Conservation (phyloP, 148 eudicot species). For the Selenicereus undatus region DNA sequence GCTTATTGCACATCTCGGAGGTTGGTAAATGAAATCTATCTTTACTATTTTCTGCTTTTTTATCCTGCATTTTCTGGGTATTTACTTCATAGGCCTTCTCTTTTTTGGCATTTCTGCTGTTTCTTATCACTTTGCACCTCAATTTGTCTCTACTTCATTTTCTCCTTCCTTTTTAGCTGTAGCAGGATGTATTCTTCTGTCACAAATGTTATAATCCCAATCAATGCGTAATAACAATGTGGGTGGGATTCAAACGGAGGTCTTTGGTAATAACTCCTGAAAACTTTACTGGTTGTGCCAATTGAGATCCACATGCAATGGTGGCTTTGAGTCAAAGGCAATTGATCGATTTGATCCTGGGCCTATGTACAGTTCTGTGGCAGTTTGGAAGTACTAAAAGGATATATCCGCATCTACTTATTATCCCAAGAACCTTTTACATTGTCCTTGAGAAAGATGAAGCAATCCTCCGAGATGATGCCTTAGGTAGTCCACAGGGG, state of each 20-base stretch:
- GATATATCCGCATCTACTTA: neutral
- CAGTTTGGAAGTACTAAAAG: neutral
- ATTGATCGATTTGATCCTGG: neutral
- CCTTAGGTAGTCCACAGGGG: neutral
- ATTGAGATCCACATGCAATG: neutral
- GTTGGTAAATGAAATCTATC: constrained; percentile 33
- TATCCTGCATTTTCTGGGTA: neutral
- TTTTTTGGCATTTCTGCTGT: neutral
- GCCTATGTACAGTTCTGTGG: neutral
- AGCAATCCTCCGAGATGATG: neutral
- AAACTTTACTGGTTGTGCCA: too few species aligned
- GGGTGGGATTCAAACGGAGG: too few species aligned
- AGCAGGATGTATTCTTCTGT: neutral
- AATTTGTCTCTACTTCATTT: neutral
- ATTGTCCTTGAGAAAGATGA: neutral
- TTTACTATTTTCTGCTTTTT: neutral
- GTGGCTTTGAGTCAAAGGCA: neutral
- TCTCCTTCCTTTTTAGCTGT: neutral
- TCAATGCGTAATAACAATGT: too few species aligned
- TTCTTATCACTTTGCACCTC: neutral
- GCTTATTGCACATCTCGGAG: constrained; percentile 96
- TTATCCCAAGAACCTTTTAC: neutral
- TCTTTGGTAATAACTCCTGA: too few species aligned
- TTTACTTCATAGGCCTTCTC: neutral
- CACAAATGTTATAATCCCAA: neutral